Evolutionary conservation across 148 eudicot species (phyloP), one percentile per base, ranked within the genome.

Genomic region (Diospyros kaki): DNA sequence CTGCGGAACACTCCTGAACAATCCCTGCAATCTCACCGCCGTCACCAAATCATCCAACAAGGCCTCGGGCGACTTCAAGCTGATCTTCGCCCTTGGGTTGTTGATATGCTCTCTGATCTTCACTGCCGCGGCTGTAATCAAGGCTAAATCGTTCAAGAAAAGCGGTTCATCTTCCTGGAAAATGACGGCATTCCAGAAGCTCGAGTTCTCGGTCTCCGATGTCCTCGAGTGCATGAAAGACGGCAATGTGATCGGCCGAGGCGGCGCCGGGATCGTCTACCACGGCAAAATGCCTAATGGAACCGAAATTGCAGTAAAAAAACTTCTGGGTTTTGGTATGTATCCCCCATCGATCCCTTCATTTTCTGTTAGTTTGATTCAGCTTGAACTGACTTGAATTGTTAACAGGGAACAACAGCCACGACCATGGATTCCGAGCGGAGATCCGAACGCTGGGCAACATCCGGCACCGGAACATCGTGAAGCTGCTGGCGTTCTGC

Each of bases 241-340:
- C 43, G 98, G 97, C 40, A 93, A 96, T 73, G 98, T 93, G 79
- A 91, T 96, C 0, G 99, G 99, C 4, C 74, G 91, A 63, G 99
- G 99, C 11, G 99, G 99, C 12, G 99, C 98, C 0, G 99, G 99
- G n/a, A 85, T 91, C 5, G 99, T 96, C 41, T 96, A 96, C 89
- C 92, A 91, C 44, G 99, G 98, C 3, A 96, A 91, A 79, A 91
- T 87, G 90, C 81, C 93, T 0, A 87, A 84, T 66, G 99, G 99
- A 64, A 80, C 82, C 3, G 98, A 96, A 71, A 89, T 96, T 3
- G 99, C 99, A 0, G 98, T 96, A 9, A 96, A 96, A 74, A 96
- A 96, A 59, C 87, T 96, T 3, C 78, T 93, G 1, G 94, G 91
- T 0, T 86, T 89, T n/a, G 92, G 91, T 77, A 77, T 9, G 45